phyloP scores from a whole-genome alignment of 2,329 filamentous ascomycete species.

The Colletotrichum phormii region DNA sequence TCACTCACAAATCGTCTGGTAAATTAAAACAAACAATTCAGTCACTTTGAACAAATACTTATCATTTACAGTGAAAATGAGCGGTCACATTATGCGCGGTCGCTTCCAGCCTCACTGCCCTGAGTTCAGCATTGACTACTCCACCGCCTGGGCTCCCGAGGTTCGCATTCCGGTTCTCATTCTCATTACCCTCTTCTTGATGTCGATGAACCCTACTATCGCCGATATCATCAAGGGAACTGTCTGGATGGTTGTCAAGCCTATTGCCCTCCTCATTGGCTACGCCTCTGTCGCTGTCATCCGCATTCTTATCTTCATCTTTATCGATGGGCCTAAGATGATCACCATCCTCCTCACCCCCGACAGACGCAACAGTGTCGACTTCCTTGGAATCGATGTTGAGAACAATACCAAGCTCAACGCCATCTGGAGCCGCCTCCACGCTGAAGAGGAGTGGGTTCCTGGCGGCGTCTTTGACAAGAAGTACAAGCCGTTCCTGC shows the following conservation, averaged over 20 bases:
- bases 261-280: slow-evolving; percentile 23
- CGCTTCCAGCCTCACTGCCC: slow-evolving; percentile 13
- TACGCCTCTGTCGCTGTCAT: slow-evolving; percentile 18
- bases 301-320: slow-evolving; percentile 20
- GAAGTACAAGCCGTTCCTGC: slow-evolving; percentile 31
- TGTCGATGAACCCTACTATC: slow-evolving; percentile 22
- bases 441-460: slow-evolving; percentile 1
- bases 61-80: slow-evolving; percentile 5
- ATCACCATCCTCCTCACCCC: background rate
- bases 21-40: background rate
- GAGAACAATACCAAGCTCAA: slow-evolving; percentile 33
- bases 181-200: slow-evolving; percentile 14
- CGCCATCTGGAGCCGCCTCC: slow-evolving; percentile 19
- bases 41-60: background rate
- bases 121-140: slow-evolving; percentile 4
- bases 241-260: slow-evolving; percentile 22
- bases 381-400: background rate
- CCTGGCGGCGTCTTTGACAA: slow-evolving; percentile 28
- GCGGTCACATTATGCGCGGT: slow-evolving; percentile 23
- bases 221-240: background rate
- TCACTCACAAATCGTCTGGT: background rate
- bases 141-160: slow-evolving; percentile 21
- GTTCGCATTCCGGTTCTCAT: slow-evolving; percentile 21
- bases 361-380: background rate
- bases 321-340: slow-evolving; percentile 28